These are phyloP conservation scores for Multifurca ochricompacta DNA, from an alignment of 768 basidiomycete species.

Conservation along the genomic window DNA sequence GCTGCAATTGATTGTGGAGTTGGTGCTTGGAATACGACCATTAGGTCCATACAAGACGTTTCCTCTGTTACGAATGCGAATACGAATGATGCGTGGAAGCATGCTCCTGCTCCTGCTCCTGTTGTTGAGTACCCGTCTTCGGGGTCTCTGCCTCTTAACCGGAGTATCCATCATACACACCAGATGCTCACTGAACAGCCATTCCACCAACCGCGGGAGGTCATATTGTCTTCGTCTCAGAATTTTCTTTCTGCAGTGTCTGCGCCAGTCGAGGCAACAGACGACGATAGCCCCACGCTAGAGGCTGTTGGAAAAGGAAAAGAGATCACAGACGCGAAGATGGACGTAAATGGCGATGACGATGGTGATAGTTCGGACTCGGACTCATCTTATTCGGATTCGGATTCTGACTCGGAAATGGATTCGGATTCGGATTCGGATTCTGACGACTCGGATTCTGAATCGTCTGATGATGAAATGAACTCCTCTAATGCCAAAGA, in stretches of 20 bases:
- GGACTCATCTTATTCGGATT: not conserved
- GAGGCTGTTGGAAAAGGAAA: not conserved
- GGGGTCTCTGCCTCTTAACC: not conserved
- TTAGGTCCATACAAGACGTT: not conserved
- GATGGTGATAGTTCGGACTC: not conserved
- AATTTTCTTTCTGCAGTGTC: not conserved
- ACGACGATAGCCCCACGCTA: not conserved
- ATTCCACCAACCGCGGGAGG: not conserved
- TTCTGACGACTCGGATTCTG: constrained; percentile 6
- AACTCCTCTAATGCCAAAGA: not conserved
- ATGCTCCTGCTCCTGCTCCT: too few relatives aligned
- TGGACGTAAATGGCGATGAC: not conserved
- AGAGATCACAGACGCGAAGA: not conserved
- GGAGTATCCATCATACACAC: not conserved
- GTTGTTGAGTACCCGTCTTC: not conserved
- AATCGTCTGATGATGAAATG: not conserved
- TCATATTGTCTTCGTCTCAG: not conserved
- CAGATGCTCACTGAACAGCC: not conserved
- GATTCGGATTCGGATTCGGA: constrained; percentile 1
- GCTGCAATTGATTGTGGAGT: not conserved
- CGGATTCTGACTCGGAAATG: not conserved
- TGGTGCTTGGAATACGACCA: not conserved
- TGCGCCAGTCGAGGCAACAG: not conserved
- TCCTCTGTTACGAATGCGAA: too few relatives aligned
- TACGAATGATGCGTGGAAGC: not conserved